phyloP scores from a whole-genome alignment of 768 basidiomycete genomes.

The Panellus pusillus region DNA sequence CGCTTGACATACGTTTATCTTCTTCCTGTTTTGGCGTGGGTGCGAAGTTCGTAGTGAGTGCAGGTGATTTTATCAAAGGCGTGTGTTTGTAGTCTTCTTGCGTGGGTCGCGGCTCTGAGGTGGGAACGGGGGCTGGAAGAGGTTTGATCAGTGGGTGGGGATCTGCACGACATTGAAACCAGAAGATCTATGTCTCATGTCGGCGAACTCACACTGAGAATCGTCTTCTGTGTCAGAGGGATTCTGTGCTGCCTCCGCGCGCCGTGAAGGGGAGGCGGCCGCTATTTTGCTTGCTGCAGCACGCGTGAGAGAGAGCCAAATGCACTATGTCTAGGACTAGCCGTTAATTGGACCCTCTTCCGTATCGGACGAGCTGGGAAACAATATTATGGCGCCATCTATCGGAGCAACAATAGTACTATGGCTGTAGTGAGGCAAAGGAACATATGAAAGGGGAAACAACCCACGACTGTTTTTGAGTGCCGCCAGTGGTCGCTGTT shows the following conservation, averaged over 20 bases:
- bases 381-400: conserved; percentile 3
- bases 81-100: not conserved
- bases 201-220: conserved; percentile 4
- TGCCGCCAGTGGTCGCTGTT: not conserved
- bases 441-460: not conserved
- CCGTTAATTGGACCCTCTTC: conserved; percentile 3
- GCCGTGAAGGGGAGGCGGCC: not conserved
- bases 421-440: not conserved
- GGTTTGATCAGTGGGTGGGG: not conserved
- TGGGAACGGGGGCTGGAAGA: not conserved
- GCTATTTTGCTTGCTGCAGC: not conserved
- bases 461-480: not conserved
- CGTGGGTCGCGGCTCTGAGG: too few relatives aligned
- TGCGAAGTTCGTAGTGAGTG: too few relatives aligned
- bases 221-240: conserved; percentile 15
- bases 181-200: not conserved
- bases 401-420: not conserved
- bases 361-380: conserved; percentile 17
- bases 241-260: not conserved
- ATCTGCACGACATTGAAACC: not conserved
- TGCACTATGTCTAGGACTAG: not conserved
- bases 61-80: not conserved
- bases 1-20: conserved; percentile 3
- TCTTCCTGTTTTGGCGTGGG: not conserved
- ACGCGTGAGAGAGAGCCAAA: not conserved